These are phyloP conservation scores for Trichophyton benhamiae DNA, from an alignment of 2,329 filamentous ascomycete genomes.

Conservation along the genomic window DNA sequence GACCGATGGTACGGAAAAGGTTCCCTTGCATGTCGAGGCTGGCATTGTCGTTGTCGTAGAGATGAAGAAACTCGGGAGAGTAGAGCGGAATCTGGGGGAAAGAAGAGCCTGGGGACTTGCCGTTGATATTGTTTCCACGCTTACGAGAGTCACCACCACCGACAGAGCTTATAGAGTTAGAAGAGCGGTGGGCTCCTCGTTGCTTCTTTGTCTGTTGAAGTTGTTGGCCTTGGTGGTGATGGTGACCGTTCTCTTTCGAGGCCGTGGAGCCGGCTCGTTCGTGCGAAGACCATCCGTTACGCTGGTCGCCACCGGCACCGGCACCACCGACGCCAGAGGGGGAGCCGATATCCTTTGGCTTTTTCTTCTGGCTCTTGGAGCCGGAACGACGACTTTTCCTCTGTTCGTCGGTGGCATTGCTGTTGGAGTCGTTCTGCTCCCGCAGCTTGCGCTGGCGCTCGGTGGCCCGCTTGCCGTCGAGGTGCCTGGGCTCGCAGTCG, in stretches of 20 bases:
- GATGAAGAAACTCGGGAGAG: constrained; percentile 60
- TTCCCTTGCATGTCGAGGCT: constrained; percentile 56
- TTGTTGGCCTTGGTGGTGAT: constrained; percentile 34
- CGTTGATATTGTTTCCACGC: constrained; percentile 55
- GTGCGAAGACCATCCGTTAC: constrained; percentile 52
- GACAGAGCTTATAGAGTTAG: constrained; percentile 61
- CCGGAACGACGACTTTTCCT: constrained; percentile 62
- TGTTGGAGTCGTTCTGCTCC: constrained; percentile 40
- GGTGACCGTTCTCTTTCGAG: constrained; percentile 29
- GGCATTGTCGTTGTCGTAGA: constrained; percentile 54
- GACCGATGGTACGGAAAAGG: constrained; percentile 60
- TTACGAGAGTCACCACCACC: constrained; percentile 48
- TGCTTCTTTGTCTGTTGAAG: constrained; percentile 59
- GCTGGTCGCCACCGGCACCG: constrained; percentile 38
- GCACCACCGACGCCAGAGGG: constrained; percentile 24
- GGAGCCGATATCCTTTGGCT: constrained; percentile 42
- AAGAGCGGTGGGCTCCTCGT: constrained; percentile 65
- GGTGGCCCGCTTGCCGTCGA: constrained; percentile 63
- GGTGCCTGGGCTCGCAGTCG: constrained; percentile 66
- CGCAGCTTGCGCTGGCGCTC: constrained; percentile 57
- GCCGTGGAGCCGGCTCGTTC: constrained; percentile 45
- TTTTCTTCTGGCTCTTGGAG: constrained; percentile 80
- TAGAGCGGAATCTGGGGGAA: constrained; percentile 56
- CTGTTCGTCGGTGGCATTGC: constrained; percentile 36
- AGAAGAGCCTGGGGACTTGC: constrained; percentile 40